A percentile compares a stretch with the other conserved stretches of the same genome.
phyloP scores from a whole-genome alignment of 1,284 basidiomycete species.

The Ustilago lituana region DNA sequence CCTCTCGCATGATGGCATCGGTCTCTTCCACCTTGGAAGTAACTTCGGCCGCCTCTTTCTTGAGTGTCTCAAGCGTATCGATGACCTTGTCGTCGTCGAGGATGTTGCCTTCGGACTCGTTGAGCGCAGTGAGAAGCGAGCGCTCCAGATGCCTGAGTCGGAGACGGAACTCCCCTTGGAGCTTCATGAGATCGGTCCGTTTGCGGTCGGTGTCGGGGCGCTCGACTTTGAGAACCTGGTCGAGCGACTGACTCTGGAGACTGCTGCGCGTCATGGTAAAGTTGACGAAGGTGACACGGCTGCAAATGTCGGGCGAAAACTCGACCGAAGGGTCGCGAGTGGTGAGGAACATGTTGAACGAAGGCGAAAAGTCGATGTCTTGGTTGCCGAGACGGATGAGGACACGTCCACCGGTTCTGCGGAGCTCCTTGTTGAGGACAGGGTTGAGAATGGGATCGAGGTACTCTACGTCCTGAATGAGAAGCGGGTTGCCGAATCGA shows the following conservation, averaged over 20 bases:
- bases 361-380: conserved; percentile 98
- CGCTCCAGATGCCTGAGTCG: conserved; percentile 92
- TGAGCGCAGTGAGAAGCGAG: conserved; percentile 90
- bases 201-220: conserved; percentile 96
- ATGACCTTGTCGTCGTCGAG: conserved; percentile 99
- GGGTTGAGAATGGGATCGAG: conserved; percentile 98
- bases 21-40: conserved; percentile 97
- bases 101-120: conserved; percentile 96
- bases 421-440: conserved; percentile 95
- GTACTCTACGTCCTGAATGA: conserved; percentile 98
- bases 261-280: conserved; percentile 99
- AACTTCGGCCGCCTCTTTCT: conserved; percentile 95
- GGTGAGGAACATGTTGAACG: conserved; percentile 95
- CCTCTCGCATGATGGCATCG: conserved; percentile 92
- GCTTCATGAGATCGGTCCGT: conserved; percentile 96
- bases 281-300: conserved; percentile 98
- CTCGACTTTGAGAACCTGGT: conserved; percentile 96
- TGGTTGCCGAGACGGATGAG: conserved; percentile 97
- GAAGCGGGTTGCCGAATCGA: conserved; percentile 94
- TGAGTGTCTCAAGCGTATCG: conserved; percentile 93
- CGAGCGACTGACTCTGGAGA: conserved; percentile 95
- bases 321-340: conserved; percentile 96
- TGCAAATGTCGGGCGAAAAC: conserved; percentile 98
- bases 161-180: conserved; percentile 96
- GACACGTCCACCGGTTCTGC: conserved; percentile 87